Percentiles rank a stretch among this genome's conserved stretches.
phyloP scores from a whole-genome alignment of 345 rosid species.

The Acer negundo region DNA sequence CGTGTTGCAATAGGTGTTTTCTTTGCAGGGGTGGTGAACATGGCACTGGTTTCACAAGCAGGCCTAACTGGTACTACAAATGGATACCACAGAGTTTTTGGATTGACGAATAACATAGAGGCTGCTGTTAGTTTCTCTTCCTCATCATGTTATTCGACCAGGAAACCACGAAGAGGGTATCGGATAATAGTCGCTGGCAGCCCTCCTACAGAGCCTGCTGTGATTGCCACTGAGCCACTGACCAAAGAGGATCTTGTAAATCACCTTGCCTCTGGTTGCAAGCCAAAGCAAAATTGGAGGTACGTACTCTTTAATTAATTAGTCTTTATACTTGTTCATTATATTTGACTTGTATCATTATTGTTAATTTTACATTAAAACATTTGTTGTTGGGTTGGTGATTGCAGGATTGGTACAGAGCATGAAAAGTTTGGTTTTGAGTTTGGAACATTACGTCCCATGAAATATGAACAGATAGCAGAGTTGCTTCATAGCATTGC shows the following conservation, averaged over 20 bases:
- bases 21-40: constrained; percentile 32
- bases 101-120: constrained; percentile 30
- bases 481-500: constrained; percentile 88
- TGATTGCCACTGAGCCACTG: constrained; percentile 70
- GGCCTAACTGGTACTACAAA: constrained; percentile 30
- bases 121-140: constrained; percentile 34
- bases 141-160: constrained; percentile 34
- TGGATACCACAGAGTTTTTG: constrained; percentile 32
- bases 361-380: no score
- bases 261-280: constrained; percentile 96
- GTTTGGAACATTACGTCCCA: constrained; percentile 68
- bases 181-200: constrained; percentile 74
- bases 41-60: constrained; percentile 63
- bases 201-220: constrained; percentile 88
- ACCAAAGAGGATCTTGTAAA: constrained; percentile 86
- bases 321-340: not conserved
- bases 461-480: constrained; percentile 93
- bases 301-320: constrained; percentile 36
- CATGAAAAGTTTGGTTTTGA: constrained; percentile 99
- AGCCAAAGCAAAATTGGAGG: constrained; percentile 93
- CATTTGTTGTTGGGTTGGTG: constrained; percentile 23
- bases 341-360: not conserved
- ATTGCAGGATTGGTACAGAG: constrained; percentile 93
- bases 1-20: constrained; percentile 16
- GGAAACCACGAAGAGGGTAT: constrained; percentile 39